Evolutionary conservation across 257 asterid species (phyloP), one percentile per base, ranked within the genome.

Genomic region (Ocimum tenuiflorum): DNA sequence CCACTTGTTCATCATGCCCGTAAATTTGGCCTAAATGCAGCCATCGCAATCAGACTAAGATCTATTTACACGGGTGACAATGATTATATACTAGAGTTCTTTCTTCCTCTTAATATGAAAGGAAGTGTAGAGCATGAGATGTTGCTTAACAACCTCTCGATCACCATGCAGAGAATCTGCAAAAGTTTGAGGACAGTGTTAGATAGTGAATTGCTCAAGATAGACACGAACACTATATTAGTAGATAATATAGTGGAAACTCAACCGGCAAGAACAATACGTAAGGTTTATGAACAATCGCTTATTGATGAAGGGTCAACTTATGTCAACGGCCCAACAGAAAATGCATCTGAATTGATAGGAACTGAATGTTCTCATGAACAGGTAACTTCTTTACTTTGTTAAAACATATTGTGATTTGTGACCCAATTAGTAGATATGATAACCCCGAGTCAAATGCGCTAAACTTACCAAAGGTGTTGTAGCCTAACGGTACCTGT

Each of bases 1-100:
- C 95, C 99, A 20, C 88, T 89, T 23, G 98, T 84, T 68, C 99
- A 89, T 53, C 97, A 92, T 66, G 97, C 99, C 60, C 90, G 97
- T 12, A 89, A 83, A 67, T 87, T 77, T 71, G 82, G 91, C 71
- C 75, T 92, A 27, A 82, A 78, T 79, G 92, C 97, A 68, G 95
- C 95, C 56, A 95, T 91, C 50, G 97, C 97, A 13, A 82, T 87
- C 72, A 82, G 87, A 83, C 75, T 92, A 51, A 82, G 96, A 70
- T 89, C 97, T 77, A 70, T 74, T 2, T 75, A 82, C 71, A 87
- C 96, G 3, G 91, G 89, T 14, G 83, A 82, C 52, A 76, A 75
- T 78, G 97, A 92, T 61, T 92, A 89, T 53, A 64, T 92, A 33
- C 60, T 89, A 27, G 98, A 92, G 84, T 84, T 87, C 65, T 92